Conservation (phyloP, 805 yeast genomes). For the Ascoidea asiatica region DNA sequence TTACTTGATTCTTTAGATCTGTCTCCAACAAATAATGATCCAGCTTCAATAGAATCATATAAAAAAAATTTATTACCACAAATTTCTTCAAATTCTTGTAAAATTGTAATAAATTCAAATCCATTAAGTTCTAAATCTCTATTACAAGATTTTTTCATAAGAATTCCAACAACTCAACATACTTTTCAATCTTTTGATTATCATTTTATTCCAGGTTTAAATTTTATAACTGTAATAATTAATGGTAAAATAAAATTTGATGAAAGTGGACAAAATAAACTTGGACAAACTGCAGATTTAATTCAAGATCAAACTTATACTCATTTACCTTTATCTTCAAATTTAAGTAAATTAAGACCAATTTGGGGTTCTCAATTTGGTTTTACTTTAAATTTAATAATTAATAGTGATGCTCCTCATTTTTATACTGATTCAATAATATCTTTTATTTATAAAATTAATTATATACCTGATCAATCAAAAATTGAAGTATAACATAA, state of each 20-base stretch:
- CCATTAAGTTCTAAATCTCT: slow-evolving; percentile 24
- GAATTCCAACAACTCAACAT: slow-evolving; percentile 25
- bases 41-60: not conserved
- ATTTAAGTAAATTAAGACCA: slow-evolving; percentile 23
- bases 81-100: slow-evolving; percentile 1
- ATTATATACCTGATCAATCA: slow-evolving; percentile 46
- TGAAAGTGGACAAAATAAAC: slow-evolving; percentile 55
- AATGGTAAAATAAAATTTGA: slow-evolving; percentile 58
- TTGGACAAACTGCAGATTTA: slow-evolving; percentile 52
- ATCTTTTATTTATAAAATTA: slow-evolving; percentile 52
- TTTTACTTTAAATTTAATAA: slow-evolving; percentile 41
- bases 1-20: not conserved
- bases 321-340: slow-evolving; percentile 6
- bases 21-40: too few species aligned
- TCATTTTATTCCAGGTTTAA: slow-evolving; percentile 24
- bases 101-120: slow-evolving; percentile 27
- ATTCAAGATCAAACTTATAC: slow-evolving; percentile 12
- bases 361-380: slow-evolving; percentile 66
- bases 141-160: slow-evolving; percentile 31
- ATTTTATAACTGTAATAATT: slow-evolving; percentile 12
- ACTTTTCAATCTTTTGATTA: slow-evolving; percentile 27
- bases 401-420: slow-evolving; percentile 27
- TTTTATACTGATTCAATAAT: slow-evolving; percentile 34
- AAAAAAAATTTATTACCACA: too few species aligned
- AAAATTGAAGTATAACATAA: slow-evolving; percentile 14